These are phyloP conservation scores for Echium plantagineum DNA, from an alignment of 257 asterid species.

Conservation along the genomic window DNA sequence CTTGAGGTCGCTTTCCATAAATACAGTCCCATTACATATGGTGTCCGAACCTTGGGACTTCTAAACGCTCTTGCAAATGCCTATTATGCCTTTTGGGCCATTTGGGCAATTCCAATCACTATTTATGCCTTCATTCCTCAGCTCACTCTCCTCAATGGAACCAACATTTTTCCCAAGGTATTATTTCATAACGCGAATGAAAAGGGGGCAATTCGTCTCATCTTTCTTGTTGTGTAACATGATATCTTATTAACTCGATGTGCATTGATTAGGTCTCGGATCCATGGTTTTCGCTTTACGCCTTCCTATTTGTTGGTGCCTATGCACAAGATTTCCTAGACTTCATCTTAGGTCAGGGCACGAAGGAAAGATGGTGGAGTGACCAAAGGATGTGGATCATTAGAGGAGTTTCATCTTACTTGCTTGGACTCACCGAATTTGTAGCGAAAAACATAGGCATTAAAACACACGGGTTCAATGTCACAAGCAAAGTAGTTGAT, in stretches of 20 bases:
- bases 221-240: no score
- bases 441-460: conserved; percentile 39
- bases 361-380: conserved; percentile 60
- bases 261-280: conserved; percentile 33
- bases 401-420: conserved; percentile 35
- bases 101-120: conserved; percentile 46
- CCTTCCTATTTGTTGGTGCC: conserved; percentile 49
- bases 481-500: conserved; percentile 59
- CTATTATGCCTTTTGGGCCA: conserved; percentile 57
- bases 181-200: no score
- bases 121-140: conserved; percentile 59
- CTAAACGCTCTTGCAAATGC: conserved; percentile 40
- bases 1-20: conserved; percentile 54
- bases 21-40: conserved; percentile 42
- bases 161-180: conserved; percentile 62
- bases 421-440: conserved; percentile 46
- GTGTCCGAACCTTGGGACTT: conserved; percentile 31
- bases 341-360: conserved; percentile 37
- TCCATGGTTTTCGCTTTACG: conserved; percentile 40
- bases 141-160: conserved; percentile 29
- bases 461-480: conserved; percentile 35
- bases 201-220: no score
- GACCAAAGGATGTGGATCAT: conserved; percentile 80
- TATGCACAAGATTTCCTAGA: conserved; percentile 54
- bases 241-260: background rate